Evolutionary conservation across 768 basidiomycete species (phyloP).

Genomic region (Rhodocollybia butyracea): DNA sequence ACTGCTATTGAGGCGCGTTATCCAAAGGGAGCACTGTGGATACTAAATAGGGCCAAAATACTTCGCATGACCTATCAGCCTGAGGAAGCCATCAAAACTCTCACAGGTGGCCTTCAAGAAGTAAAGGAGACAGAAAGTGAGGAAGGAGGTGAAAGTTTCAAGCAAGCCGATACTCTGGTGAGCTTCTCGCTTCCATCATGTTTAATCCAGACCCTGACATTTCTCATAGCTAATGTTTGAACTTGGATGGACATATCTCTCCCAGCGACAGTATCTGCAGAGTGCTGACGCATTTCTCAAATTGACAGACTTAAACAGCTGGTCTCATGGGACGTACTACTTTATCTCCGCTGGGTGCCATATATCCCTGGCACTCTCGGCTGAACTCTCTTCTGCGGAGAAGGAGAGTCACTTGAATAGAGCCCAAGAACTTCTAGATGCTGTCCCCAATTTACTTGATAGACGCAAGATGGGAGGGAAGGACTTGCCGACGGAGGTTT

Average conservation of each 20-base stretch:
- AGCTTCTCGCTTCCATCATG: conserved; percentile 13
- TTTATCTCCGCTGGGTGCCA: conserved; percentile 63
- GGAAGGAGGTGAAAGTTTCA: conserved; percentile 41
- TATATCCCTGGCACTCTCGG: conserved; percentile 10
- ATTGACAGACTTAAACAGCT: conserved; percentile 66
- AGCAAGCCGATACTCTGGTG: conserved; percentile 72
- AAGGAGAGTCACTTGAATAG: conserved; percentile 39
- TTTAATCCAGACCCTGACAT: neutral
- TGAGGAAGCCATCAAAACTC: conserved; percentile 58
- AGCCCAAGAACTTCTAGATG: conserved; percentile 60
- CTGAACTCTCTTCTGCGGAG: neutral
- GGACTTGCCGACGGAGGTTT: conserved; percentile 70
- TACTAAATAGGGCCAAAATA: conserved; percentile 75
- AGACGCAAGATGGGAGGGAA: conserved; percentile 63
- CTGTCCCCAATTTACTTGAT: conserved; percentile 56
- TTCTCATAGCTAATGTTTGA: conserved; percentile 62
- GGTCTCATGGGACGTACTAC: conserved; percentile 80
- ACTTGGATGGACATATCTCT: conserved; percentile 72
- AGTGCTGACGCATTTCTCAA: conserved; percentile 63
- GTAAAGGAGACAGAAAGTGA: conserved; percentile 29
- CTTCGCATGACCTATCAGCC: conserved; percentile 67
- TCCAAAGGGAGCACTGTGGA: conserved; percentile 70
- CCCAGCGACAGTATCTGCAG: conserved; percentile 61
- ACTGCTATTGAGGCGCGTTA: conserved; percentile 55
- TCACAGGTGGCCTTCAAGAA: conserved; percentile 55